Evolutionary conservation across 306 rosid species (phyloP).

Genomic region (cucumber (Cucumis sativus)): DNA sequence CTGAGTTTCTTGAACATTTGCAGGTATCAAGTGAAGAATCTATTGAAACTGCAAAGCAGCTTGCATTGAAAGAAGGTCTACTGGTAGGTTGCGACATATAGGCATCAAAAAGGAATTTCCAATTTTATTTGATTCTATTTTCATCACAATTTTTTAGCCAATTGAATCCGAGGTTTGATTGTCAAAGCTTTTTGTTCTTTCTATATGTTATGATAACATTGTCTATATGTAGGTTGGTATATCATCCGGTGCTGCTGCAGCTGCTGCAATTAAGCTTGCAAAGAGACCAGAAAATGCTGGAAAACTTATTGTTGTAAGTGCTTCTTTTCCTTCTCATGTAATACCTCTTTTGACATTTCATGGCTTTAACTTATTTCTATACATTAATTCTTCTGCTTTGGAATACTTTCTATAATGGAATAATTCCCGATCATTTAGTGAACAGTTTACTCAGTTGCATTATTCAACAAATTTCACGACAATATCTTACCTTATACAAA

Average conservation of each 20-base stretch:
- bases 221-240: slow-evolving; percentile 63
- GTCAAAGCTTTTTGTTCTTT: not conserved
- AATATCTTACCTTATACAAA: not conserved
- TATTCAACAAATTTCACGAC: not conserved
- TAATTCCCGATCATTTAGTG: not conserved
- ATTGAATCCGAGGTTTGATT: not conserved
- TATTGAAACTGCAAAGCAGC: slow-evolving; percentile 67
- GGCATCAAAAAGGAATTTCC: not conserved
- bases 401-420: not conserved
- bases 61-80: slow-evolving; percentile 86
- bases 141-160: not conserved
- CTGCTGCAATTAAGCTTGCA: slow-evolving; percentile 76
- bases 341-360: not conserved
- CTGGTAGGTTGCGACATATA: slow-evolving; percentile 9
- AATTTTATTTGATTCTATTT: not conserved
- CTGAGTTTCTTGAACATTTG: not conserved
- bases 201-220: not conserved
- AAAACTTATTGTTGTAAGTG: slow-evolving; percentile 85
- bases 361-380: not conserved
- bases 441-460: not conserved
- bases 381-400: not conserved
- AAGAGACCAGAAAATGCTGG: slow-evolving; percentile 80
- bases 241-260: slow-evolving; percentile 94
- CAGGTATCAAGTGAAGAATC: slow-evolving; percentile 89
- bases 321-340: not conserved